Percentiles rank a stretch among this genome's conserved stretches.
phyloP scores from a whole-genome alignment of 768 basidiomycete species.

The Suillus cothurnatus region DNA sequence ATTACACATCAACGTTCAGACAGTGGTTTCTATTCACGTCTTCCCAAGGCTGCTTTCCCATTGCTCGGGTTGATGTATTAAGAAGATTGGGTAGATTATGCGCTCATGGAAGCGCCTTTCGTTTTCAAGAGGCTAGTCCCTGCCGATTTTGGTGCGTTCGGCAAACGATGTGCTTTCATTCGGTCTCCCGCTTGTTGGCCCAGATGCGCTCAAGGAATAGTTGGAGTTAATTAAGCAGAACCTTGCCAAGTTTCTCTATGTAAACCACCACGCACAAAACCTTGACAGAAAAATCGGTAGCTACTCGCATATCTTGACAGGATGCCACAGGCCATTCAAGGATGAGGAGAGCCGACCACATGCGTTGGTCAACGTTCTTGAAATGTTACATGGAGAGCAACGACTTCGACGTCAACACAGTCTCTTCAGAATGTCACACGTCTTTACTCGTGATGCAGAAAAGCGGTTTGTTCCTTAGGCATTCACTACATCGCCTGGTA shows the following conservation, averaged over 20 bases:
- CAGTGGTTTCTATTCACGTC: conserved; percentile 70
- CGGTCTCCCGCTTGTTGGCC: conserved; percentile 45
- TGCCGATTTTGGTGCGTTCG: conserved; percentile 67
- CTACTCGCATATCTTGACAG: conserved; percentile 73
- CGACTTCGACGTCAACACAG: conserved; percentile 57
- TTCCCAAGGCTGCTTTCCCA: conserved; percentile 76
- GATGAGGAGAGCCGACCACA: conserved; percentile 58
- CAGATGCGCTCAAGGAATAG: conserved; percentile 57
- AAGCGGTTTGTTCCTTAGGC: conserved; percentile 53
- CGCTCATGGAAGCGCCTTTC: conserved; percentile 71
- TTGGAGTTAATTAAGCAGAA: conserved; percentile 59
- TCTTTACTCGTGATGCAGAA: conserved; percentile 67
- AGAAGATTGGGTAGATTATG: conserved; percentile 80
- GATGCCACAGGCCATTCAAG: conserved; percentile 50
- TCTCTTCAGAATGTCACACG: conserved; percentile 51
- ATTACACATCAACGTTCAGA: conserved; percentile 47
- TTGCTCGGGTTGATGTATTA: conserved; percentile 64
- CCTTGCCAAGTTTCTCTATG: conserved; percentile 46
- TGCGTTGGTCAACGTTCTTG: conserved; percentile 58
- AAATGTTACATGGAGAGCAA: conserved; percentile 49
- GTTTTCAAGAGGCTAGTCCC: conserved; percentile 76
- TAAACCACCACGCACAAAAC: conserved; percentile 22
- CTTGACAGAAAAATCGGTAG: conserved; percentile 41
- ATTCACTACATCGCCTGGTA: conserved; percentile 65
- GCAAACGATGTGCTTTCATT: conserved; percentile 24